Percentiles rank a stretch among this genome's conserved stretches.
Evolutionary conservation across 2,329 filamentous ascomycete genomes (phyloP).

Genomic region (Botryosphaeria dothidea): DNA sequence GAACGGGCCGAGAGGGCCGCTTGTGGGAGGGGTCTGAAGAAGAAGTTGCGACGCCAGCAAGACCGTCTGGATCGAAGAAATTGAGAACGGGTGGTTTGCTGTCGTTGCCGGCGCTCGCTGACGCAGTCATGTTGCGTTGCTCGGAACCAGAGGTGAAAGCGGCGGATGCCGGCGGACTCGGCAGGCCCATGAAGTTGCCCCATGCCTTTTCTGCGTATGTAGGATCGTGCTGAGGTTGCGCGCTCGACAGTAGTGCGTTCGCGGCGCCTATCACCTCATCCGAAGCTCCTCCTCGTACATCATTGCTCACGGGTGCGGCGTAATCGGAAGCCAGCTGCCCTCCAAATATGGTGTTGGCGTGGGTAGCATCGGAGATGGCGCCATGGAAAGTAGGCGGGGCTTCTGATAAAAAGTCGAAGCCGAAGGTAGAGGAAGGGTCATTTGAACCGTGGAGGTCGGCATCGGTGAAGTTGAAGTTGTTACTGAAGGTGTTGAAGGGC

Average conservation of each 20-base stretch:
- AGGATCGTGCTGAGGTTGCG: conserved; percentile 9
- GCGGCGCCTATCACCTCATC: conserved; percentile 18
- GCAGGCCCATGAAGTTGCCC: conserved; percentile 7
- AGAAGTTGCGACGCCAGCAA: background rate
- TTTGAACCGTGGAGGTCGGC: background rate
- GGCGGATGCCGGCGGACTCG: conserved; percentile 17
- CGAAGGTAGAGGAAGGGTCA: background rate
- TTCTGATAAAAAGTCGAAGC: conserved; percentile 2
- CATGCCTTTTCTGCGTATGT: conserved; percentile 10
- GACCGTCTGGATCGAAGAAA: conserved; percentile 1
- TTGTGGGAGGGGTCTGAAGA: background rate
- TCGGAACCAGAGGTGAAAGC: conserved; percentile 10
- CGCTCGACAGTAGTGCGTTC: conserved; percentile 12
- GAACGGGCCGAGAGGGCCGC: background rate
- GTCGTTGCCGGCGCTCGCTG: background rate
- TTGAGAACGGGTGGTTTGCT: background rate
- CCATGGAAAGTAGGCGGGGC: conserved; percentile 12
- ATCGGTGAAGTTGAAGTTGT: conserved; percentile 11
- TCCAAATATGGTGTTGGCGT: background rate
- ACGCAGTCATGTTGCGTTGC: background rate
- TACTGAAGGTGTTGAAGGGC: conserved; percentile 13
- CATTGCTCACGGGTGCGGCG: background rate
- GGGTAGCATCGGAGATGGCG: conserved; percentile 1
- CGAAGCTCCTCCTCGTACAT: background rate
- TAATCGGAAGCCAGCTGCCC: background rate